phyloP scores from a whole-genome alignment of 345 rosid species.

The Cardamine occulta region DNA sequence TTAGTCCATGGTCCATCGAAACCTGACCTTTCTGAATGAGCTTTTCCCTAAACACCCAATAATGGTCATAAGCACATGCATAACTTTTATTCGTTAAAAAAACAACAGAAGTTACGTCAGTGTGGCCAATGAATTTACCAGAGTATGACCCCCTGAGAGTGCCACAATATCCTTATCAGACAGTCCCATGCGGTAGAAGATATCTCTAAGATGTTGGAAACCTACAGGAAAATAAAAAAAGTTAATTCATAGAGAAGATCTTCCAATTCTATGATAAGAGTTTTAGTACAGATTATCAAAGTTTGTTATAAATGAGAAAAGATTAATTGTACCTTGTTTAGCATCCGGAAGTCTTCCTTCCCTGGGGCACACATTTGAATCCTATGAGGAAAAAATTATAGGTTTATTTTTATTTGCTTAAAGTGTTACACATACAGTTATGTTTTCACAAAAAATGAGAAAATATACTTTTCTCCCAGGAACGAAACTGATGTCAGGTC shows the following conservation, averaged over 20 bases:
- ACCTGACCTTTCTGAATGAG: slow-evolving; percentile 92
- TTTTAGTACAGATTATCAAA: background rate
- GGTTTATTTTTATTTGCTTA: slow-evolving; percentile 10
- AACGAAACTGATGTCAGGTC: slow-evolving; percentile 77
- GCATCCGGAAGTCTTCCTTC: slow-evolving; percentile 98
- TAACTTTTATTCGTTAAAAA: background rate
- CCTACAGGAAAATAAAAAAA: slow-evolving; percentile 49
- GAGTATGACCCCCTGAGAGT: slow-evolving; percentile 46
- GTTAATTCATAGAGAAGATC: background rate
- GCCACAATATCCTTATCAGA: slow-evolving; percentile 91
- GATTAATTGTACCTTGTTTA: slow-evolving; percentile 55
- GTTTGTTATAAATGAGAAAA: background rate
- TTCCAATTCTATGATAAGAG: background rate
- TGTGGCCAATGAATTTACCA: slow-evolving; percentile 58
- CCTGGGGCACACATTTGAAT: slow-evolving; percentile 63
- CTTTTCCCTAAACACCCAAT: slow-evolving; percentile 68
- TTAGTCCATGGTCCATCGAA: slow-evolving; percentile 97
- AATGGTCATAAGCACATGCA: slow-evolving; percentile 11
- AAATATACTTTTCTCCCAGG: slow-evolving; percentile 82
- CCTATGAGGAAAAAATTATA: slow-evolving; percentile 51
- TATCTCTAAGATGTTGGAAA: slow-evolving; percentile 69
- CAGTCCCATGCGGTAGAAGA: slow-evolving; percentile 89
- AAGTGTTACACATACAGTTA: too few relatives aligned
- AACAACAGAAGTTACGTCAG: slow-evolving; percentile 53
- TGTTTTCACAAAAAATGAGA: background rate